Evolutionary conservation across 1,139 yeast species (phyloP), one percentile per base, ranked within the genome.

Genomic region (Insectozyma bohioensis): DNA sequence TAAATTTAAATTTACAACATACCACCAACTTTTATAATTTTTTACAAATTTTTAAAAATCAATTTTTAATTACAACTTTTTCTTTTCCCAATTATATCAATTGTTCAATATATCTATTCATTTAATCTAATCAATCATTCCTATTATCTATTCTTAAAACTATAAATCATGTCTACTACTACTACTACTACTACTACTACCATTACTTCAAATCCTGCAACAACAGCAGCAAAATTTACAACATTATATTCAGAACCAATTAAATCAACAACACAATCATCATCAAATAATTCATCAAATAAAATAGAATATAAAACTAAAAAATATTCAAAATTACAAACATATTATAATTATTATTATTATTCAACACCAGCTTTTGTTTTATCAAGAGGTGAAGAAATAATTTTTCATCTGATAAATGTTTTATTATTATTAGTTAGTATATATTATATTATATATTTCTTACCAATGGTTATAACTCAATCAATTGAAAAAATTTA

Each of bases 301-400:
- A 16, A 6, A 4, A 26, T 26, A 9, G 14, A 26, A 10, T n/a
- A n/a, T n/a, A 28, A 21, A 11, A 28, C 30, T 8, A 14, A 28
- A 15, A n/a, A n/a, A n/a, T 15, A 20, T 15, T 17, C 21, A 5
- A 10, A 16, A 20, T 8, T 28, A 4, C 25, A 28, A 20, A 28
- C 20, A 10, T 5, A n/a, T n/a, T 28, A 28, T 16, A 28, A 28
- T 12, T 21, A 7, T 6, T 61, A 59, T 43, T 51, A 52, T 39
- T 58, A 55, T 40, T 48, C 42, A 27, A 41, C 52, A 5, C 66
- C 67, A 4, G 45, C 60, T 20, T 61, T 63, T 5, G 59, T 60
- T 10, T 46, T 61, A 36, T 46, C 61, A 2, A 43, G 36, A 3
- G 49, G 48, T 1, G 67, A 61, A 36, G 30, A 50, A 0, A 24